These are phyloP conservation scores for Periconia sp. DNA, from an alignment of 2,329 filamentous ascomycete genomes.

Conservation along the genomic window DNA sequence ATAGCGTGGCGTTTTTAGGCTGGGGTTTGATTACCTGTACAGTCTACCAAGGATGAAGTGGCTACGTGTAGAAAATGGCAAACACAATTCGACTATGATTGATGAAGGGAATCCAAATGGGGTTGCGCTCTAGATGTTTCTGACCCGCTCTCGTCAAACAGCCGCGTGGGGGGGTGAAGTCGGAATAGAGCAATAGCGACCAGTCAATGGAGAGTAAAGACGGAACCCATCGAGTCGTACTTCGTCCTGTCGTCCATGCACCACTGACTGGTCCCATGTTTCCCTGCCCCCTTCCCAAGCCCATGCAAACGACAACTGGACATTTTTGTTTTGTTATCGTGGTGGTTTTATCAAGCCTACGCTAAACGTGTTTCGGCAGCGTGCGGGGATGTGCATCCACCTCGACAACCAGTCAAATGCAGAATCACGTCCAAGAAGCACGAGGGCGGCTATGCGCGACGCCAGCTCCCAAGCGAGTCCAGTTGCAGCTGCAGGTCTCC, in stretches of 20 bases:
- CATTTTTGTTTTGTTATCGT: background rate
- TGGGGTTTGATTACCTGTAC: conserved; percentile 1
- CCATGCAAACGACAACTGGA: conserved; percentile 2
- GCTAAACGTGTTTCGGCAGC: background rate
- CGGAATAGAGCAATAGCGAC: too few species aligned
- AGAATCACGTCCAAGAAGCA: background rate
- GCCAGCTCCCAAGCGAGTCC: background rate
- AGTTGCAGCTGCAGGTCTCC: conserved; percentile 5
- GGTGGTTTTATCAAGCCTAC: background rate
- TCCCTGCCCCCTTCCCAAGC: background rate
- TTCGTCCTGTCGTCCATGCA: background rate
- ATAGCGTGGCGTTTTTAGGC: conserved; percentile 40
- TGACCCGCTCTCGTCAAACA: too few species aligned
- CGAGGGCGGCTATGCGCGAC: conserved; percentile 1
- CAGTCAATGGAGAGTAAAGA: too few species aligned
- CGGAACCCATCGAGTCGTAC: too few species aligned
- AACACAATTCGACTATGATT: too few species aligned
- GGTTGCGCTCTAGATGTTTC: too few species aligned
- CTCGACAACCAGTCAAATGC: background rate
- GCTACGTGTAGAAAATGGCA: too few species aligned
- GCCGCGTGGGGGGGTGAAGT: too few species aligned
- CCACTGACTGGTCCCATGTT: background rate
- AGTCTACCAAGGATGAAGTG: background rate
- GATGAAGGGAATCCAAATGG: too few species aligned
- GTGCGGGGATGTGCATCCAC: background rate